A percentile compares a stretch with the other conserved stretches of the same genome.
Evolutionary conservation across 805 yeast species (phyloP).

Genomic region (Candida incommunis): DNA sequence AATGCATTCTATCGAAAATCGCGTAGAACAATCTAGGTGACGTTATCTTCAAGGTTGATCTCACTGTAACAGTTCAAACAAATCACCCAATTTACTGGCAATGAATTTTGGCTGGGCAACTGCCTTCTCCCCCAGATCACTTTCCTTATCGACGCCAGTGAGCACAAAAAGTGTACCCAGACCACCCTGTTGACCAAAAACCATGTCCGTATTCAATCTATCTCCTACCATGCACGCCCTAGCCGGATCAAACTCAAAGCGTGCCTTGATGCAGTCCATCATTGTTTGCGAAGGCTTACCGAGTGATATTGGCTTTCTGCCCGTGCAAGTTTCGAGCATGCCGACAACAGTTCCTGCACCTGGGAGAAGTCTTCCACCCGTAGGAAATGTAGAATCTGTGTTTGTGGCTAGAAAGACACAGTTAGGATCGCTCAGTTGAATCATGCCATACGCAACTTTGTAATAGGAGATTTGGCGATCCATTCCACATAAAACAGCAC

Average conservation of each 20-base stretch:
- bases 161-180: constrained; percentile 77
- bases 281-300: constrained; percentile 86
- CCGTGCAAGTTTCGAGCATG: constrained; percentile 56
- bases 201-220: constrained; percentile 87
- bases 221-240: constrained; percentile 90
- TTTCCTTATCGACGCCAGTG: constrained; percentile 81
- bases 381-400: constrained; percentile 88
- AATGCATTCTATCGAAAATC: no score
- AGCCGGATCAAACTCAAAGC: constrained; percentile 34
- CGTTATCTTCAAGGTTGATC: no score
- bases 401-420: constrained; percentile 83
- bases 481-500: constrained; percentile 82
- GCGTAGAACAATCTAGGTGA: no score
- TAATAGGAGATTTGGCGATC: constrained; percentile 67
- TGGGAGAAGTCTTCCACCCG: constrained; percentile 70
- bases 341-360: constrained; percentile 93
- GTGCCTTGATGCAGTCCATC: constrained; percentile 78
- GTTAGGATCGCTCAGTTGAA: constrained; percentile 53
- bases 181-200: constrained; percentile 79
- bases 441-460: constrained; percentile 67
- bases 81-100: constrained; percentile 62
- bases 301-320: constrained; percentile 70
- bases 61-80: constrained; percentile 38
- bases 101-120: constrained; percentile 47
- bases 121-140: constrained; percentile 31